A percentile compares a stretch with the other conserved stretches of the same genome.
Conservation (phyloP, 352 stramenopile genomes). For the Phytophthora europaea region DNA sequence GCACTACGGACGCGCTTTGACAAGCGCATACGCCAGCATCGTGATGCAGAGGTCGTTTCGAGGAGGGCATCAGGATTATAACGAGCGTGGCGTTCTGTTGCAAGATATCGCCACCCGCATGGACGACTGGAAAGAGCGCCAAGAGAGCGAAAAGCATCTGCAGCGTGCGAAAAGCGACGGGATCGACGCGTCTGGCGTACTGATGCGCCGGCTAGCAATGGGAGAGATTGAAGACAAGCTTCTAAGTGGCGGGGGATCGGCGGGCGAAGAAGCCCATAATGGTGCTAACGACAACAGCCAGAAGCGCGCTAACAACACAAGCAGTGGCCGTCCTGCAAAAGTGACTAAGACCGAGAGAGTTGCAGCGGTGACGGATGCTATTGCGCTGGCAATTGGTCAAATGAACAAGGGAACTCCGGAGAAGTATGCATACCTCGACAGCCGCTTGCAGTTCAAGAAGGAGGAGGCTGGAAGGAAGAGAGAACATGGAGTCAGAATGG, state of each 20-base stretch:
- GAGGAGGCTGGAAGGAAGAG: neutral
- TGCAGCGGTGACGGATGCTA: neutral
- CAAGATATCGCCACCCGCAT: slow-evolving; percentile 15
- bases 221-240: slow-evolving; percentile 11
- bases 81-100: slow-evolving; percentile 17
- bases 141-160: slow-evolving; percentile 1
- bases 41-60: neutral
- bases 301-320: neutral
- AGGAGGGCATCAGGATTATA: slow-evolving; percentile 13
- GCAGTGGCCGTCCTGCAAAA: neutral
- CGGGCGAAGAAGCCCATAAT: neutral
- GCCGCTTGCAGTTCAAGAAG: neutral
- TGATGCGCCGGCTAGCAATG: slow-evolving; percentile 13
- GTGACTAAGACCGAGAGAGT: neutral
- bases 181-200: slow-evolving; percentile 8
- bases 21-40: slow-evolving; percentile 2
- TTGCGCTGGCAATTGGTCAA: neutral
- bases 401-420: neutral
- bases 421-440: neutral
- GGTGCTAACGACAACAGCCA: neutral
- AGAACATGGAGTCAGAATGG: neutral
- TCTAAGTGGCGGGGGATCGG: neutral
- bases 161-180: slow-evolving; percentile 1
- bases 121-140: slow-evolving; percentile 4
- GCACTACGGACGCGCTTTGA: slow-evolving; percentile 13